Base-by-base conservation (phyloP, 179 eudicot genomes). In the Heliamphora pulchella region DNA sequence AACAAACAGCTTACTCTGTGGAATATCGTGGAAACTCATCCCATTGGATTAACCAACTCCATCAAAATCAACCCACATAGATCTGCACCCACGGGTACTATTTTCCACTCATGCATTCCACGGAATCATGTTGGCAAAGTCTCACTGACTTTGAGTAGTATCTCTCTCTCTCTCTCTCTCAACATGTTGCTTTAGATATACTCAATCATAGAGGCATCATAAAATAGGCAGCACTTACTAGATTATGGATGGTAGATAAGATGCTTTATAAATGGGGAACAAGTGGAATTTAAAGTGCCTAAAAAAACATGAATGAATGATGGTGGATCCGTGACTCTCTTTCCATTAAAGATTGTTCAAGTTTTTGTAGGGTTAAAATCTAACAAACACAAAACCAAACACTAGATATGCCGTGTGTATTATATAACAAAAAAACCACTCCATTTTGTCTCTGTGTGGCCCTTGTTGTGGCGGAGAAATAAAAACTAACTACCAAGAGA, bases 251-350 rank as follows among this genome's bases (percentile, higher is more conserved):
- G 46, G 39, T n/a, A 55, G 77, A 55, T 54, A 57, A 31, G 68
- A 72, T 70, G 62, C 71, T 61, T 10, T 46, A 63, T 43, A 51
- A 80, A 72, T 62, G 78, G 78, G 82, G 53, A 73, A 82, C 84
- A 79, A 74, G 82, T 79, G 85, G 82, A 79, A 73, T n/a, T 44
- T 70, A 67, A 68, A 79, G 79, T 79, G 64, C 14, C 53, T 64
- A 39, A 7, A 8, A 41, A 80, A 64, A 63, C 6, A 10, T 1
- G 44, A 41, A 74, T 5, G 18, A 53, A 53, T 11, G 64, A 15
- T 74, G 13, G 61, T 54, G 62, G 50, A 31, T 53, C 64, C 54
- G 14, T 55, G 62, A 54, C 10, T 74, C n/a, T 2, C 46, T 54
- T 39, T 74, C 62, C 62, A 5, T 20, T 53, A 31, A 20, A 50